Evolutionary conservation across 345 rosid species (phyloP).

Genomic region (Hibiscus mutabilis): DNA sequence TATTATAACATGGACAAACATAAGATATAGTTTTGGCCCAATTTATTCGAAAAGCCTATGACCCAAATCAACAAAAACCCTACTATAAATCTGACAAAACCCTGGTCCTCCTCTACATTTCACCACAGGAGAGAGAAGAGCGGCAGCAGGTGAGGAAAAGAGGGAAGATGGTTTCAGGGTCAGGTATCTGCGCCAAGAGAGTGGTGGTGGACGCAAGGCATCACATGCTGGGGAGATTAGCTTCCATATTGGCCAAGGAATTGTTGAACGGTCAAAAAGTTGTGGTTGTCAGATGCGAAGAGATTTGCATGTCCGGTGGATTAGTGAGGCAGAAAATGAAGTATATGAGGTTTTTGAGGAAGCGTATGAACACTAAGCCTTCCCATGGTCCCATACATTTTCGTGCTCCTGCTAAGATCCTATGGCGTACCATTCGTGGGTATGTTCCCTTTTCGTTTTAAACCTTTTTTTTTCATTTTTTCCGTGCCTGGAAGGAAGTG

Average conservation of each 20-base stretch:
- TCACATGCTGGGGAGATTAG: constrained; percentile 75
- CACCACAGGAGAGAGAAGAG: not conserved
- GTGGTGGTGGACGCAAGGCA: constrained; percentile 82
- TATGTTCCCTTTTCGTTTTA: constrained; percentile 3
- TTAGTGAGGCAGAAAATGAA: constrained; percentile 87
- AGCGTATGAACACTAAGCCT: constrained; percentile 93
- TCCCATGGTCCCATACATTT: constrained; percentile 93
- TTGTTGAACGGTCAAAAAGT: constrained; percentile 76
- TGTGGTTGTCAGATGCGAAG: constrained; percentile 75
- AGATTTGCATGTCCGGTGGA: constrained; percentile 78
- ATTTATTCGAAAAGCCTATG: no score
- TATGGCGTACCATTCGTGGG: constrained; percentile 90
- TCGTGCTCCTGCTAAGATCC: constrained; percentile 82
- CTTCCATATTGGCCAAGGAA: constrained; percentile 70
- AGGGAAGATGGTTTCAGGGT: constrained; percentile 65
- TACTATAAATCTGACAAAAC: not conserved
- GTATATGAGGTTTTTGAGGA: constrained; percentile 71
- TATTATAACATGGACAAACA: no score
- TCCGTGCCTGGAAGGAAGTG: not conserved
- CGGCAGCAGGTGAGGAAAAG: not conserved
- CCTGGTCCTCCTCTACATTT: not conserved
- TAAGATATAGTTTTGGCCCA: no score
- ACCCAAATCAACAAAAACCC: no score
- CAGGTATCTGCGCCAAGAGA: constrained; percentile 59
- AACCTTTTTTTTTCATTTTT: not conserved